These are phyloP conservation scores for Crotalaria pallida DNA, from an alignment of 306 rosid genomes.

Conservation along the genomic window DNA sequence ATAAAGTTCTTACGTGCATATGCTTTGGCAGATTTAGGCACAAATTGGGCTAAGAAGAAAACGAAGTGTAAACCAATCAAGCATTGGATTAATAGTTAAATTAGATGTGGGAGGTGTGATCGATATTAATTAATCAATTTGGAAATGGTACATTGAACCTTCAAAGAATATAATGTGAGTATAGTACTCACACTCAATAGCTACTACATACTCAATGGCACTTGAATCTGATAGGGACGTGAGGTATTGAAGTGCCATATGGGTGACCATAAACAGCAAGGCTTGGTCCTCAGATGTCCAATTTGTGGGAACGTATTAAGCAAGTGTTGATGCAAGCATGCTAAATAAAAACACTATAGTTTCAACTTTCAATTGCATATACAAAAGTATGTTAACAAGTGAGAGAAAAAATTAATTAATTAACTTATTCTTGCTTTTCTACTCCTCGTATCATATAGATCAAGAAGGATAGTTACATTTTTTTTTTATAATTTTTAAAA, in stretches of 20 bases:
- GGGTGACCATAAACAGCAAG: slow-evolving; percentile 22
- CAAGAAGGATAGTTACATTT: too few species aligned
- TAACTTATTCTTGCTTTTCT: too few species aligned
- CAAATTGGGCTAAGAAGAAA: slow-evolving; percentile 28
- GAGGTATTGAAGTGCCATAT: background rate
- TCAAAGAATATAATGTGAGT: background rate
- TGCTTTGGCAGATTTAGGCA: slow-evolving; percentile 16
- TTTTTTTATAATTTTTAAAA: too few species aligned
- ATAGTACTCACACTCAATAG: background rate
- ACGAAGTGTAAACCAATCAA: slow-evolving; percentile 26
- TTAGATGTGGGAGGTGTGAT: background rate
- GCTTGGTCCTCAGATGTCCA: slow-evolving; percentile 13
- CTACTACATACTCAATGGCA: slow-evolving; percentile 3
- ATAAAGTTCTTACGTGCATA: too few species aligned
- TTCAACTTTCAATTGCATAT: too few species aligned
- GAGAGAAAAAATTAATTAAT: too few species aligned
- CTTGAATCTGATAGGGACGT: slow-evolving; percentile 14
- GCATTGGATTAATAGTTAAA: background rate
- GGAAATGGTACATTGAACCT: background rate
- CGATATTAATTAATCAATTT: background rate
- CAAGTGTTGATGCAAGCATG: background rate
- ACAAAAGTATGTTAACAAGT: too few species aligned
- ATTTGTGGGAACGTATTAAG: background rate
- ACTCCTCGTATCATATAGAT: too few species aligned
- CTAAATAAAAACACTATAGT: background rate